Base-by-base conservation (phyloP, 495 filamentous ascomycete genomes). In the Immersiella caudata region DNA sequence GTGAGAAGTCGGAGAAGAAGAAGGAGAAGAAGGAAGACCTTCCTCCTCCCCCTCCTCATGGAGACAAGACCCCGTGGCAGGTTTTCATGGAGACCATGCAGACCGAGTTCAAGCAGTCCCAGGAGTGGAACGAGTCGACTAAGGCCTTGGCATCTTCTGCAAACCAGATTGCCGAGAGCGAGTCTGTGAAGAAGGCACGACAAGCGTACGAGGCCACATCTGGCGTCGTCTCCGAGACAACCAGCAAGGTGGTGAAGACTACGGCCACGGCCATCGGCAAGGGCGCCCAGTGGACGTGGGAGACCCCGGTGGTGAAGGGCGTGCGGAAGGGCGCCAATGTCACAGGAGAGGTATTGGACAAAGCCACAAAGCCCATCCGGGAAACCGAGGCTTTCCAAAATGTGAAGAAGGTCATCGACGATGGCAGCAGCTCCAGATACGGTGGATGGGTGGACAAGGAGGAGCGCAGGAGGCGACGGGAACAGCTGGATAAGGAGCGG, bases 91-190 rank as follows among this genome's bases (percentile, higher is more conserved):
- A 99, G 71, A 99, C 95, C 62, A 87, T 99, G 76, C 87, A 92
- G 73, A 82, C 84, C 60, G 95, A 98, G 75, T 95, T 99, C 79
- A 94, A 97, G 75, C 91, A 93, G 27, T 98, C 95, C 20, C 96
- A 98, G 76, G 95, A 99, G 78, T 99, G 96, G 95, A 95, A 98
- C 73, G 95, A 99, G 71, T 96, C 92, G 52, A 99, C 94, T 20
- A 97, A 98, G 77, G 92, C 93, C 61, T 85, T 99, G 12, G 92
- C 93, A 14, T 90, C 91, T 46, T 91, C 89, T 0, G 93, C 93
- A 25, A 89, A 97, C 70, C 86, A 97, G 67, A 93, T 99, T 74
- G 90, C 88, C n/a, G 95, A 98, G 77, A 97, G 90, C 73, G 93
- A 97, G 75, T 91, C 88, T n/a, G 89, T 99, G 46, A 89, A 91